Conservation (phyloP, 2,329 filamentous ascomycete genomes). For the Pleochaeta shiraiana region DNA sequence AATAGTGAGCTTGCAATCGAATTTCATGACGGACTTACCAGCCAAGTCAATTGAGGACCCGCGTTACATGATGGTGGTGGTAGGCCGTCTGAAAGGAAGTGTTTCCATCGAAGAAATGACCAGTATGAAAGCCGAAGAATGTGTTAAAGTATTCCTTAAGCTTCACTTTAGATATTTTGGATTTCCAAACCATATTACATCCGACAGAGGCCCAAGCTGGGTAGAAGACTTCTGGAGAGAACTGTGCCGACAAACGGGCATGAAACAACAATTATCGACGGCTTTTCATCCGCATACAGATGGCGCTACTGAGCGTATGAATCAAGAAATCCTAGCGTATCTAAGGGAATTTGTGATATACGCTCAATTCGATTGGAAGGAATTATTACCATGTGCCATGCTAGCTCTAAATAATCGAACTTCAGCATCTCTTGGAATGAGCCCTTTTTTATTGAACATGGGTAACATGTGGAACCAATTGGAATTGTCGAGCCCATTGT, state of each 20-base stretch:
- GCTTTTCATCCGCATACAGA: background rate
- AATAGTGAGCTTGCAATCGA: background rate
- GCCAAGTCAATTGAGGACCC: background rate
- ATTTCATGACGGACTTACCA: background rate
- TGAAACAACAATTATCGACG: background rate
- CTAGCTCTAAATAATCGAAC: background rate
- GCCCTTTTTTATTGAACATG: background rate
- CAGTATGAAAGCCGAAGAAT: background rate
- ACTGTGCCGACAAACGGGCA: conserved; percentile 1
- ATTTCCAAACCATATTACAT: background rate
- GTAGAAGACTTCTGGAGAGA: conserved; percentile 2
- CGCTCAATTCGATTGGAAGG: background rate
- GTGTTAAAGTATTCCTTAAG: background rate
- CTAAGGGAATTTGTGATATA: background rate
- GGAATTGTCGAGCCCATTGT: background rate
- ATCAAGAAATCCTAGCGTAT: background rate
- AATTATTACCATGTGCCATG: background rate
- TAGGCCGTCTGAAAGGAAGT: background rate
- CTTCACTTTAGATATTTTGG: background rate
- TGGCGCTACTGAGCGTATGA: background rate
- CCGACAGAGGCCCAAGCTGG: background rate
- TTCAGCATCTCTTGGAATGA: background rate
- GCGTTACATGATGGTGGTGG: background rate
- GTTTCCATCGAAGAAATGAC: background rate
- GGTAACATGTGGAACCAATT: background rate